These are phyloP conservation scores for Collybia sp. DNA, from an alignment of 768 basidiomycete genomes.

Conservation along the genomic window DNA sequence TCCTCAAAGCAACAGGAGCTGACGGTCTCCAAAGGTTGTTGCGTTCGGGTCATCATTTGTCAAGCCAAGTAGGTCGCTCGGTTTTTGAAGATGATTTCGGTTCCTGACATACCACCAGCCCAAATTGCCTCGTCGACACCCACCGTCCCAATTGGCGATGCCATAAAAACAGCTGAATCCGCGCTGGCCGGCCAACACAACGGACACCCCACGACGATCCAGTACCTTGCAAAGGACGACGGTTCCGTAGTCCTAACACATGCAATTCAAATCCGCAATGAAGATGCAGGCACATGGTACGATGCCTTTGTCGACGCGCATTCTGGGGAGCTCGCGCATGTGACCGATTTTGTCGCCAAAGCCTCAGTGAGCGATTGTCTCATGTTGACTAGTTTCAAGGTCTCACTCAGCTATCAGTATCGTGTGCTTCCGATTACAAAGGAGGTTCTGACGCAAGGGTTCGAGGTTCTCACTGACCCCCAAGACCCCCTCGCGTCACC, in stretches of 20 bases:
- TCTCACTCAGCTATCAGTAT: conserved; percentile 22
- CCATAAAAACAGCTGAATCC: conserved; percentile 29
- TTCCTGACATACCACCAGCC: conserved; percentile 7
- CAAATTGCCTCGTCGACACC: conserved; percentile 33
- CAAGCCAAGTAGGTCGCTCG: conserved; percentile 25
- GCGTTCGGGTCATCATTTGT: conserved; percentile 44
- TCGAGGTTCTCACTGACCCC: conserved; percentile 39
- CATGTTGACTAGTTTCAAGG: conserved; percentile 21
- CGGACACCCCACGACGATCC: conserved; percentile 27
- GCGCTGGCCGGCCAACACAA: conserved; percentile 35
- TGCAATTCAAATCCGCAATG: conserved; percentile 13
- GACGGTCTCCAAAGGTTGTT: conserved; percentile 20
- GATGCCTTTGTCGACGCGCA: conserved; percentile 47
- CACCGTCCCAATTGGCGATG: conserved; percentile 27
- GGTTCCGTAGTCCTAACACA: conserved; percentile 25
- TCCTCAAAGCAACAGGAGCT: background rate
- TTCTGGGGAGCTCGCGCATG: conserved; percentile 32
- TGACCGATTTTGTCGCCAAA: conserved; percentile 39
- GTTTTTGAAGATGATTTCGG: background rate
- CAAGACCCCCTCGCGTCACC: conserved; percentile 44
- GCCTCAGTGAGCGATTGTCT: conserved; percentile 21
- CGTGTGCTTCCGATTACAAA: conserved; percentile 41
- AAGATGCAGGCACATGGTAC: conserved; percentile 15
- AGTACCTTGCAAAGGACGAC: conserved; percentile 15
- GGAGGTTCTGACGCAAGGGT: conserved; percentile 40